Evolutionary conservation across 352 stramenopile species (phyloP).

Genomic region (Plasmopara viticola): DNA sequence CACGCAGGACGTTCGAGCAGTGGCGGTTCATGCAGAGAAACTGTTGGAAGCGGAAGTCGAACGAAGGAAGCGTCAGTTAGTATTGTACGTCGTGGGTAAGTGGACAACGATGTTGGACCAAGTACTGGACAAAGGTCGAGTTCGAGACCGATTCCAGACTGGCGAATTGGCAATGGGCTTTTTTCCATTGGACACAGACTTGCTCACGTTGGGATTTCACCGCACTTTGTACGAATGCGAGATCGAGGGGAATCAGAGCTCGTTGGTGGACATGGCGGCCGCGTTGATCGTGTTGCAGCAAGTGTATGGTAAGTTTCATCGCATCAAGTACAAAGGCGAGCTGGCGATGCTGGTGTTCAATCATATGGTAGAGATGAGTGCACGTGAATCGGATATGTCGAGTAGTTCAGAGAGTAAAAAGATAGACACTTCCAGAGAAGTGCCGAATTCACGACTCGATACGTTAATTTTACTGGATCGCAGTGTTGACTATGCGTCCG

Average conservation of each 20-base stretch:
- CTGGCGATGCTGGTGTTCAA: conserved; percentile 61
- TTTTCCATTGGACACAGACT: conserved; percentile 49
- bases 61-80: conserved; percentile 16
- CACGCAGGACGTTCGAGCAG: conserved; percentile 38
- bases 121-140: conserved; percentile 27
- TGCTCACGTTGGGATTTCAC: conserved; percentile 53
- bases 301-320: conserved; percentile 44
- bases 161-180: conserved; percentile 43
- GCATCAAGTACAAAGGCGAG: conserved; percentile 81
- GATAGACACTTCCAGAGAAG: conserved; percentile 1
- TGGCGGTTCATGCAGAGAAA: conserved; percentile 35
- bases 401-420: conserved; percentile 3
- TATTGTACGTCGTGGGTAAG: conserved; percentile 36
- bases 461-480: conserved; percentile 73
- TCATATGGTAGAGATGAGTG: conserved; percentile 51
- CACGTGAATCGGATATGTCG: conserved; percentile 11
- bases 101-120: conserved; percentile 52
- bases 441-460: conserved; percentile 23
- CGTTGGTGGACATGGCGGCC: conserved; percentile 38
- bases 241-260: conserved; percentile 38
- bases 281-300: conserved; percentile 52
- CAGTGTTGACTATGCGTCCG: conserved; percentile 58
- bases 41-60: conserved; percentile 26
- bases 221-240: conserved; percentile 49
- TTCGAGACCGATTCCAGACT: conserved; percentile 36